Evolutionary conservation across 2,329 filamentous ascomycete species (phyloP).

Genomic region (Helicocarpus griseus): DNA sequence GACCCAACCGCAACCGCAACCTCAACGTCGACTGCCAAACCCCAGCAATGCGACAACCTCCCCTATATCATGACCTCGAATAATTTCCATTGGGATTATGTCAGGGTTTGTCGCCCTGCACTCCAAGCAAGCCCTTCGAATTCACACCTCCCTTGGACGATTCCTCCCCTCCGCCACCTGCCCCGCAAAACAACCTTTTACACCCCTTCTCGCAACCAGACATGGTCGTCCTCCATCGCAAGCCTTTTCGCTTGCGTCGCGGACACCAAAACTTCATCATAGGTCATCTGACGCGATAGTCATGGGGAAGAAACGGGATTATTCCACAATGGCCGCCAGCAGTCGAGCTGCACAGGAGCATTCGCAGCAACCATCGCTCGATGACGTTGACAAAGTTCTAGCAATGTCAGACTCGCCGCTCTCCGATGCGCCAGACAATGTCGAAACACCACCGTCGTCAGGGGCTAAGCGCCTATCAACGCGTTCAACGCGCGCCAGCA

Average conservation of each 20-base stretch:
- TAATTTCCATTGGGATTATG: not conserved
- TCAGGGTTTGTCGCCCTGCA: not conserved
- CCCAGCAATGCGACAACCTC: not conserved
- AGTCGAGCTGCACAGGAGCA: not conserved
- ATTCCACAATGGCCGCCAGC: not conserved
- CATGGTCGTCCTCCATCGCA: not conserved
- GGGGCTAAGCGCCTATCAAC: not conserved
- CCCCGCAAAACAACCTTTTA: not conserved
- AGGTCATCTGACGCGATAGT: not conserved
- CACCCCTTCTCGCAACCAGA: not conserved
- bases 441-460: not conserved
- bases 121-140: not conserved
- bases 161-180: not conserved
- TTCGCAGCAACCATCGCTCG: not conserved
- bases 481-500: not conserved
- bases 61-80: not conserved
- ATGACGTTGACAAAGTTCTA: not conserved
- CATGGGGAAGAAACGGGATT: not conserved
- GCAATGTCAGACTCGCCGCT: not conserved
- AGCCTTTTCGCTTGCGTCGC: not conserved
- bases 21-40: not conserved
- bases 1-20: too few relatives aligned
- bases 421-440: not conserved
- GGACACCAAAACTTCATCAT: not conserved
- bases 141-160: not conserved